Conservation (phyloP, 1,284 basidiomycete genomes). For the Xerocomus amazonicus region DNA sequence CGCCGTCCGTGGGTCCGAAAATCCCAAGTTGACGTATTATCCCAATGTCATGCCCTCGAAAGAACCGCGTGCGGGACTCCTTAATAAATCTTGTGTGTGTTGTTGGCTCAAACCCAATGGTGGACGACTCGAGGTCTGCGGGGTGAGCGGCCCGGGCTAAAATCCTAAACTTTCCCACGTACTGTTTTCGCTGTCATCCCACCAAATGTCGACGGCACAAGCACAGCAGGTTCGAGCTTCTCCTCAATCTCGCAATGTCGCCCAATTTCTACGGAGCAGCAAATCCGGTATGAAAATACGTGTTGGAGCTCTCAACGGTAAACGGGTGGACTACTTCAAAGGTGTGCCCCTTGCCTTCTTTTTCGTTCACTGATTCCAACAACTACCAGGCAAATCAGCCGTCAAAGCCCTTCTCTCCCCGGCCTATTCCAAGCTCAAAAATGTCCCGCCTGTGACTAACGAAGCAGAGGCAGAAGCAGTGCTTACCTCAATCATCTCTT, state of each 20-base stretch:
- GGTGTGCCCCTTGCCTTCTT: constrained; percentile 39
- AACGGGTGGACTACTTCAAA: constrained; percentile 97
- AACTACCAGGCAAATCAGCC: constrained; percentile 80
- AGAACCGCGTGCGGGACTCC: too few species aligned
- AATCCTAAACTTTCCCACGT: too few species aligned
- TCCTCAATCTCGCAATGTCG: constrained; percentile 73
- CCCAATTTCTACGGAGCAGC: constrained; percentile 81
- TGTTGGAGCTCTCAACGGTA: constrained; percentile 89
- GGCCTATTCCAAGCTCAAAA: constrained; percentile 86
- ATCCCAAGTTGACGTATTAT: too few species aligned
- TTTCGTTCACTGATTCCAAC: background rate
- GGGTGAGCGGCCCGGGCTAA: too few species aligned
- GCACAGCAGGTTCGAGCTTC: constrained; percentile 70
- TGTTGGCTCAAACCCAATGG: too few species aligned
- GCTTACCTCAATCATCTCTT: constrained; percentile 75
- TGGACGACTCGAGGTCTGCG: too few species aligned
- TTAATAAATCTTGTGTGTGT: too few species aligned
- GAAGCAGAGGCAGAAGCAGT: constrained; percentile 77
- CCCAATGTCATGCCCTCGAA: too few species aligned
- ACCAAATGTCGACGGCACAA: constrained; percentile 50
- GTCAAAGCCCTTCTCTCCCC: constrained; percentile 90
- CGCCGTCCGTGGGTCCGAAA: too few species aligned
- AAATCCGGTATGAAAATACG: constrained; percentile 87
- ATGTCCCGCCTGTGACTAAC: constrained; percentile 71
- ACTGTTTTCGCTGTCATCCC: too few species aligned